Evolutionary conservation across 768 basidiomycete species (phyloP).

Genomic region (Mycena rosella): DNA sequence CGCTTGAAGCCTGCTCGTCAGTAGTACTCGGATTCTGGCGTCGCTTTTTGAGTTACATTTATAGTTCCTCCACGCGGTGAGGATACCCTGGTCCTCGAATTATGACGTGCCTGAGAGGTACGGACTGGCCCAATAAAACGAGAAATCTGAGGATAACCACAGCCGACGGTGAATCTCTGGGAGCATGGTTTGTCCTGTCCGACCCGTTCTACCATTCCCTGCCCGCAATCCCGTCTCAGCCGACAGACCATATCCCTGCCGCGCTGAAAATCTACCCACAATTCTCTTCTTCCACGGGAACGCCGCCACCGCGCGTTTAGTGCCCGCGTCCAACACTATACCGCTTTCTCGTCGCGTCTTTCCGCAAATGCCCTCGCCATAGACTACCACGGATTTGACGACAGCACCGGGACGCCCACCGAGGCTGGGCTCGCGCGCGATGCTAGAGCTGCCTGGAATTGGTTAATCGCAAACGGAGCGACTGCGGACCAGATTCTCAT

Average conservation of each 20-base stretch:
- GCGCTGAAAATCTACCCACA: constrained; percentile 76
- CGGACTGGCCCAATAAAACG: constrained; percentile 86
- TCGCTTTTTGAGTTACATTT: neutral
- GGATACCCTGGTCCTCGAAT: constrained; percentile 70
- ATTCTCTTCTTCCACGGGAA: constrained; percentile 97
- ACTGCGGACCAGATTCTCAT: constrained; percentile 65
- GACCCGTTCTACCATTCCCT: constrained; percentile 71
- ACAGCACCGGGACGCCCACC: constrained; percentile 84
- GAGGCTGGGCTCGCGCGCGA: constrained; percentile 81
- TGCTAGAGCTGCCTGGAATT: constrained; percentile 82
- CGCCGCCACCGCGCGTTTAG: constrained; percentile 77
- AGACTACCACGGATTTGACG: constrained; percentile 94
- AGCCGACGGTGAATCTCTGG: constrained; percentile 81
- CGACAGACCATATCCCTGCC: constrained; percentile 58
- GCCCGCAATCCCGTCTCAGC: constrained; percentile 52
- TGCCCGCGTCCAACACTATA: constrained; percentile 78
- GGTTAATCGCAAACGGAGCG: constrained; percentile 65
- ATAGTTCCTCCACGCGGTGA: constrained; percentile 67
- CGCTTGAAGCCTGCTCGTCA: constrained; percentile 25
- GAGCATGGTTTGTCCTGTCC: constrained; percentile 88
- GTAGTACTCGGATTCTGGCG: neutral
- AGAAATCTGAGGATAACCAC: constrained; percentile 79
- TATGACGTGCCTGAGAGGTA: constrained; percentile 81
- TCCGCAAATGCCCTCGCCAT: constrained; percentile 83
- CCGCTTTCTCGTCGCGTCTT: constrained; percentile 73